Percentiles rank a stretch among this genome's conserved stretches.
Conservation (phyloP, 2,329 filamentous ascomycete species). For the Zasmidium angulare region DNA sequence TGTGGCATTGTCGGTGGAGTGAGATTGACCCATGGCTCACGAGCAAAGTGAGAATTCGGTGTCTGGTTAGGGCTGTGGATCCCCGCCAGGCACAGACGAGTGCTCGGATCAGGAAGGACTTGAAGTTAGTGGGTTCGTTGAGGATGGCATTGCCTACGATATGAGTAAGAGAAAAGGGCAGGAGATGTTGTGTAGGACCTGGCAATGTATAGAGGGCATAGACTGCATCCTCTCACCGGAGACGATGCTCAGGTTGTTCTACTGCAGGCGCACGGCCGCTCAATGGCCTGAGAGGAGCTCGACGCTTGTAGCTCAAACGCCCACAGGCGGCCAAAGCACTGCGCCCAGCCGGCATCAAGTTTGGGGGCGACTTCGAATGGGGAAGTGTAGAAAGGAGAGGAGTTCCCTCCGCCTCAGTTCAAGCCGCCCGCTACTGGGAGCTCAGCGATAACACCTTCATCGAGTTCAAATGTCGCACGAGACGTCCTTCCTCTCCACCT, state of each 20-base stretch:
- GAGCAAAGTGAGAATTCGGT: neutral
- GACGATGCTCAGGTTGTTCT: conserved; percentile 1
- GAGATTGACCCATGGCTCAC: neutral
- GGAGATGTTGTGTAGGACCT: neutral
- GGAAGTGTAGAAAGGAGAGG: neutral
- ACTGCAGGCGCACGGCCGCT: conserved; percentile 2
- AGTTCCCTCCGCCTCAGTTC: neutral
- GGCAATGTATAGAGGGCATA: too few relatives aligned
- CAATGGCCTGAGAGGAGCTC: neutral
- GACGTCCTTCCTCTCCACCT: neutral
- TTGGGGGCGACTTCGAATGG: neutral
- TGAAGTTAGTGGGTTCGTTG: neutral
- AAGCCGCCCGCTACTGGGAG: neutral
- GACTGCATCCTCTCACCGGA: neutral
- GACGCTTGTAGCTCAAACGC: neutral
- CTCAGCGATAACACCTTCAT: neutral
- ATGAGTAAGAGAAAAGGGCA: neutral
- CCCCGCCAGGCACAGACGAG: neutral
- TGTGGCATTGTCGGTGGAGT: neutral
- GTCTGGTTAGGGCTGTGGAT: neutral
- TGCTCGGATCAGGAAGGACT: neutral
- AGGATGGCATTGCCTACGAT: neutral
- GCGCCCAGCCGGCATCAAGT: neutral
- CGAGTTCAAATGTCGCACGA: neutral
- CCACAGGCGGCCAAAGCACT: neutral